Base-by-base conservation (phyloP, 2,329 filamentous ascomycete species). In the Aspergillus fijiensis region DNA sequence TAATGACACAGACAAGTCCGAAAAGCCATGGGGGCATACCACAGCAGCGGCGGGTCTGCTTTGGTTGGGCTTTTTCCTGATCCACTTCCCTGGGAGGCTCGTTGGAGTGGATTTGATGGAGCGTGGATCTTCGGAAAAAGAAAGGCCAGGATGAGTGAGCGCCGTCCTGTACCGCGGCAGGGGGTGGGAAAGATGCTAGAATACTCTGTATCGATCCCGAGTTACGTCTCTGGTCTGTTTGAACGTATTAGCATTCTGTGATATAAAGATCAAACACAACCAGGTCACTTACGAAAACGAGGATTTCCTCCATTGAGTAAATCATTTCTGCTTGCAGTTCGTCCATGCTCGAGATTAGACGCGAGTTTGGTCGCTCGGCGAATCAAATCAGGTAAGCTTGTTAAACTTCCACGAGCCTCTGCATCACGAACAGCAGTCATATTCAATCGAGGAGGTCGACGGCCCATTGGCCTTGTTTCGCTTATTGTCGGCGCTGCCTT, bases 371-470 rank as follows among this genome's bases (percentile, higher is more conserved):
- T 98, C 11, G 95, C 95, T 67, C 95, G 86, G 69, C 87, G 85
- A 66, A 99, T 98, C 61, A 99, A 80, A 73, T 98, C 95, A 0
- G 93, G 90, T 60, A 99, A 80, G 76, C 93, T 97, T 1, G 95
- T 98, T 64, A 96, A 81, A 72, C 93, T 97, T 4, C 92, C 93
- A 70, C 95, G 86, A 1, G 89, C 86, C 74, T 97, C 92, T 16
- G 91, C 90, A 55, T 89, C 87, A 65, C 87, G 85, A 3, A 96
- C 90, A 4, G 90, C 90, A 70, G 93, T 88, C 25, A 97, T 89
- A 70, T 97, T 87, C 4, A 97, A 79, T 39, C 85, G 86, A 3
- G 91, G 90, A 33, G 94, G 93, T 60, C 76, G 72, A 55, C 70
- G 75, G 45, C 67, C 71, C 19, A 70, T 68, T 21, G 75, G 76